Evolutionary conservation across 2,329 filamentous ascomycete genomes (phyloP).

Genomic region (Arachnomyces sp.): DNA sequence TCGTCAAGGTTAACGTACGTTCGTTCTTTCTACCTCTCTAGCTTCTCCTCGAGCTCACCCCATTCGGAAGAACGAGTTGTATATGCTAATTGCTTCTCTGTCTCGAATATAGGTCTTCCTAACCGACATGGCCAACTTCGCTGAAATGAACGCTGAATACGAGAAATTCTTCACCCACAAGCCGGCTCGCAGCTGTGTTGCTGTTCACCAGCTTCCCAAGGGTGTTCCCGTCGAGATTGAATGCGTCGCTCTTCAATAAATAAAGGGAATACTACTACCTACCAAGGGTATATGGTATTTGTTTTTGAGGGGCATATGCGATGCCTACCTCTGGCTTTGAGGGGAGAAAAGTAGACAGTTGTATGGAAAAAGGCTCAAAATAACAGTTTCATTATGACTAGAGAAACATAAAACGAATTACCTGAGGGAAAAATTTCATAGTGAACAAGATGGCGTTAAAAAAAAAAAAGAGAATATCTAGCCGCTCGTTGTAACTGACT

Average conservation of each 20-base stretch:
- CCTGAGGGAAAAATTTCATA: too few species aligned
- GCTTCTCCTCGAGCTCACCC: not conserved
- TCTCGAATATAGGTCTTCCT: constrained; percentile 59
- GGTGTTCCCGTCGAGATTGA: constrained; percentile 59
- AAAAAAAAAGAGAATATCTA: too few species aligned
- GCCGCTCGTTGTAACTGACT: too few species aligned
- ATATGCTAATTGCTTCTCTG: not conserved
- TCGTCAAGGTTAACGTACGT: constrained; percentile 72
- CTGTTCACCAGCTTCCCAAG: constrained; percentile 56
- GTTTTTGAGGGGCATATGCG: too few species aligned
- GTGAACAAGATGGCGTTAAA: too few species aligned
- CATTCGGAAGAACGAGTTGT: too few species aligned
- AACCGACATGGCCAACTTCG: constrained; percentile 84
- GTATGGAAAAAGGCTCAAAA: too few species aligned
- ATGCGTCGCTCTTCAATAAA: constrained; percentile 50
- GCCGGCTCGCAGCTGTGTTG: constrained; percentile 57
- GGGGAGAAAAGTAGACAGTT: too few species aligned
- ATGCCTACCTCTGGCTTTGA: too few species aligned
- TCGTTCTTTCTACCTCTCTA: constrained; percentile 4
- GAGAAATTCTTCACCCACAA: constrained; percentile 61
- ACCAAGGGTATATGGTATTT: too few species aligned
- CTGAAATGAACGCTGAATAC: constrained; percentile 68
- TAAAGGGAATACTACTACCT: not conserved
- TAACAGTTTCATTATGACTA: too few species aligned
- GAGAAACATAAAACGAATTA: too few species aligned